Percentiles rank a stretch among this genome's conserved stretches.
Conservation (phyloP, 2,329 filamentous ascomycete genomes). For the Penicillium sp. region DNA sequence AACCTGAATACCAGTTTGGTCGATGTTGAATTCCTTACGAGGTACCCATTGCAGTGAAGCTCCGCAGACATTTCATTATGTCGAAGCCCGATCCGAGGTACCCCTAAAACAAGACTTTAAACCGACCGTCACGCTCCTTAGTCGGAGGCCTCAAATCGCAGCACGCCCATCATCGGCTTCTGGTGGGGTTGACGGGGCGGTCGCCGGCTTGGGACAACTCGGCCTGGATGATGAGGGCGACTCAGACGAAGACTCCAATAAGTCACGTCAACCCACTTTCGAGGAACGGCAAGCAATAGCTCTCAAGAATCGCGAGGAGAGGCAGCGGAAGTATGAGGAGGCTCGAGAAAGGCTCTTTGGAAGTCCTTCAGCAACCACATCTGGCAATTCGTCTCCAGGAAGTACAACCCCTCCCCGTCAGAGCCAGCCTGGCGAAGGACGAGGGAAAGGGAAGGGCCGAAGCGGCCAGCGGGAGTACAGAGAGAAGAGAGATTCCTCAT, state of each 20-base stretch:
- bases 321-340: constrained; percentile 87
- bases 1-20: not conserved
- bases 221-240: constrained; percentile 62
- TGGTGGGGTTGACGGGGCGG: constrained; percentile 45
- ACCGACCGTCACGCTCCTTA: constrained; percentile 79
- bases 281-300: constrained; percentile 80
- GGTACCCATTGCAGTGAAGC: constrained; percentile 62
- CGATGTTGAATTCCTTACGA: constrained; percentile 12
- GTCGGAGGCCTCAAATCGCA: constrained; percentile 74
- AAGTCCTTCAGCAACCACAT: constrained; percentile 48
- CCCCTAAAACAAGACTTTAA: constrained; percentile 75
- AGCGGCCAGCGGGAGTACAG: constrained; percentile 51
- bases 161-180: constrained; percentile 56
- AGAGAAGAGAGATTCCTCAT: constrained; percentile 49
- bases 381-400: constrained; percentile 65
- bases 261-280: constrained; percentile 66
- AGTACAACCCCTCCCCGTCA: constrained; percentile 62
- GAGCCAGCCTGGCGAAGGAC: constrained; percentile 37
- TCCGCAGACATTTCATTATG: constrained; percentile 73
- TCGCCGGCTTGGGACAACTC: constrained; percentile 51
- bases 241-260: constrained; percentile 64
- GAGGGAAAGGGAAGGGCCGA: constrained; percentile 54
- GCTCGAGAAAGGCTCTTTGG: constrained; percentile 86
- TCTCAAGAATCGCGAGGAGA: constrained; percentile 80
- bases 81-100: constrained; percentile 66